Conservation (phyloP, 768 basidiomycete species). For the Gymnopilus junonius region DNA sequence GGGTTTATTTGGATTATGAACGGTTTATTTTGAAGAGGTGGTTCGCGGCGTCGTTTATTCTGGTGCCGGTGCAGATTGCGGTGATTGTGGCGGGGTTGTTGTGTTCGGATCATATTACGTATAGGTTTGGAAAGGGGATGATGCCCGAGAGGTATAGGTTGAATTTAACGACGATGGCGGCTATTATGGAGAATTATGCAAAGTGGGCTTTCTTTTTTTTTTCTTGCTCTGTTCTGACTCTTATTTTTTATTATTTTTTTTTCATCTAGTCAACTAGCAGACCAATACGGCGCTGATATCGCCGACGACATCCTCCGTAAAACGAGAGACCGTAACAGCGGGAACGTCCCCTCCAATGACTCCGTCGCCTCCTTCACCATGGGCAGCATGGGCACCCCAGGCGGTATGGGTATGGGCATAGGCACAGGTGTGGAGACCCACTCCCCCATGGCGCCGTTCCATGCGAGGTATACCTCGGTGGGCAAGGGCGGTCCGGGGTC, state of each 20-base stretch:
- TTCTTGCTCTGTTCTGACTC: not conserved
- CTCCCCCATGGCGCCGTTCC: constrained; percentile 10
- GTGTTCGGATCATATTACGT: constrained; percentile 84
- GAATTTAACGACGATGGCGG: constrained; percentile 69
- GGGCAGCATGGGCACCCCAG: not conserved
- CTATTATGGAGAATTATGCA: constrained; percentile 85
- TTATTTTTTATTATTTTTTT: not conserved
- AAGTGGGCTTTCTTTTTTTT: constrained; percentile 41
- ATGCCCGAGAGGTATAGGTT: constrained; percentile 84
- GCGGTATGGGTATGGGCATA: not conserved
- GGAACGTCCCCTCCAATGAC: not conserved
- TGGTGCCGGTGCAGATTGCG: constrained; percentile 69
- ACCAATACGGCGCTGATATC: constrained; percentile 4
- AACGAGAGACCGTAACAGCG: not conserved
- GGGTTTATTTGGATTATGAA: constrained; percentile 61
- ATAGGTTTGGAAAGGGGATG: constrained; percentile 87
- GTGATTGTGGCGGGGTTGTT: constrained; percentile 68
- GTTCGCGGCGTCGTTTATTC: constrained; percentile 65
- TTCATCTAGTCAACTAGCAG: not conserved
- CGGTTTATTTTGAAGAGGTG: constrained; percentile 56
- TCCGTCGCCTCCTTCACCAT: not conserved
- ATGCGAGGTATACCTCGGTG: constrained; percentile 16
- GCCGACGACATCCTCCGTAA: not conserved
- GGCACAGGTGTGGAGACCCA: not conserved
- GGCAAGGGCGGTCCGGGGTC: not conserved